Evolutionary conservation across 2,329 filamentous ascomycete species (phyloP), one percentile per base, ranked within the genome.

Genomic region (Bipolaris victoriae): DNA sequence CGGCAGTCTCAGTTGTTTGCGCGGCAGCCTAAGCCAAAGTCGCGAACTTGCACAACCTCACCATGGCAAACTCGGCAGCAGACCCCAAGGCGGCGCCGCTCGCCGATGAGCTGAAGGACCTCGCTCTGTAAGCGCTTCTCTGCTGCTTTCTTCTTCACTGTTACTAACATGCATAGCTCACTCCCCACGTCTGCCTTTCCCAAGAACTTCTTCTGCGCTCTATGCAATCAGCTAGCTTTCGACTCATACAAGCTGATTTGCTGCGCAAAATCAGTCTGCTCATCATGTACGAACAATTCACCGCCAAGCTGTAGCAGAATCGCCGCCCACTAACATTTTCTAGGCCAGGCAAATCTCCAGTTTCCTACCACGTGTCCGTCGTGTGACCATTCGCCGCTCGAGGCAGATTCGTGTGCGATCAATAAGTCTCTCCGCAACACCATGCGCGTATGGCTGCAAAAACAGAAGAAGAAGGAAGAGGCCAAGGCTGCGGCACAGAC

Each of bases 211-310:
- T 90, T 93, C 78, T 99, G 95, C 82, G 92, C 92, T 50, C 91
- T 92, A 67, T 99, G 95, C 79, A 95, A 90, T 80, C 92, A 91
- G 76, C 83, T 98, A 57, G 93, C 92, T 29, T 82, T 96, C 63
- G 96, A 97, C 75, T 91, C 94, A 7, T 96, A 92, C 76, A 90
- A 93, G 62, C 83, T 97, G 26, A 91, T 93, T 1, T 99, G 95
- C 79, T 99, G 95, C 77, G 95, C 97, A 72, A 94, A 96, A 74
- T 89, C 90, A 39, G 96, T 98, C 57, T 98, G 95, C 82, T 90
- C 94, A 72, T 84, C 82, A 64, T 99, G 95, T 97, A 81, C 72
- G 88, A 48, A 37, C n/a, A 7, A 40, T 15, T n/a, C 10, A 22
- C 40, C 16, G n/a, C 10, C 6, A 18, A 18, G n/a, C 11, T n/a